Base-by-base conservation (phyloP, 1,284 basidiomycete genomes). In the Rhodotorula sp. region DNA sequence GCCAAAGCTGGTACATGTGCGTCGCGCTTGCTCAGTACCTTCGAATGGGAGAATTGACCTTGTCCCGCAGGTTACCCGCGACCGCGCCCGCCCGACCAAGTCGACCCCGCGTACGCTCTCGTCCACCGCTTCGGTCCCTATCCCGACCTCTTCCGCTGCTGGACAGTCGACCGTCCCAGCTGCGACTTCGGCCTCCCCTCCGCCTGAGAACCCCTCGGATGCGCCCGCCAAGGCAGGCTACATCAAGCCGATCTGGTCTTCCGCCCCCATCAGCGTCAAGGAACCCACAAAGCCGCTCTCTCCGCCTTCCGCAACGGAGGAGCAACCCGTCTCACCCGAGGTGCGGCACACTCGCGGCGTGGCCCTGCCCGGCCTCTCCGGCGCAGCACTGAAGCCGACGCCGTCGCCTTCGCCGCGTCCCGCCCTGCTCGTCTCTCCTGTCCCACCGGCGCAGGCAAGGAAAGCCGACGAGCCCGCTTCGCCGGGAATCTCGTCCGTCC, bases 311-410 rank as follows among this genome's bases (percentile, higher is more conserved):
- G 51, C 39, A 3, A 21, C 34, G 27, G 53, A 46, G 3, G 62
- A 59, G 4, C 63, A 61, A 10, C 25, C 37, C 6, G 4, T 54
- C 9, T 46, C 51, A 48, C 46, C 44, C 22, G 62, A 61, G 7
- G 27, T 36, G 2, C 67, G 67, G 13, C 62, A 68, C 56, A 66
- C 61, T 5, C 72, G 72, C 32, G 70, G 72, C 22, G 60, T 70
- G 39, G 72, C 72, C 25, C 51, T 76, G 1, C 75, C 75, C 25
- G 72, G 75, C 37, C 34, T 76, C 9, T 53, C 62, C 27, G 55
- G 66, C 32, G 62, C 39, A 37, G 64, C 36, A 44, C 58, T 7
- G 48, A 13, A n/a, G 46, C 34, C 64, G 2, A 39, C 56, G 12
- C 34, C 39, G 32, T 32, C 56, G 1, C 46, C 65, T 6, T 36